These are phyloP conservation scores for Dactylorhiza incarnata DNA, from an alignment of 106 monocot genomes.

Conservation along the genomic window DNA sequence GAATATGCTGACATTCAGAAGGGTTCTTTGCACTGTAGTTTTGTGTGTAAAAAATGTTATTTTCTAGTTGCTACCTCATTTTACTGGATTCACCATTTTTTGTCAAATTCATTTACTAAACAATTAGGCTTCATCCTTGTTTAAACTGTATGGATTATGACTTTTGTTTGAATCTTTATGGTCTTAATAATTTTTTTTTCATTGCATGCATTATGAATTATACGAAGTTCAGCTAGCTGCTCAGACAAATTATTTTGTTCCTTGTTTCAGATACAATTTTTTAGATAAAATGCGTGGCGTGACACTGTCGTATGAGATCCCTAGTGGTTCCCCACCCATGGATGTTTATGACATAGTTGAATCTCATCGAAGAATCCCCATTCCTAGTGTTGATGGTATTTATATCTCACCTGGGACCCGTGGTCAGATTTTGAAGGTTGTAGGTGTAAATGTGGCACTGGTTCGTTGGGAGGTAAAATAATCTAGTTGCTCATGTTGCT, in stretches of 20 bases:
- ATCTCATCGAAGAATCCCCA: constrained; percentile 23
- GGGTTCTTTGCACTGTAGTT: neutral
- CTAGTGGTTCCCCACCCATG: constrained; percentile 19
- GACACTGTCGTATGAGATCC: constrained; percentile 37
- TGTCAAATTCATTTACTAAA: neutral
- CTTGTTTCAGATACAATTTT: constrained; percentile 62
- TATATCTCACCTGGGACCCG: constrained; percentile 46
- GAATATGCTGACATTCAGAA: neutral
- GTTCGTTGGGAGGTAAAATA: constrained; percentile 82
- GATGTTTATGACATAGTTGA: constrained; percentile 33
- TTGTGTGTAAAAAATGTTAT: neutral
- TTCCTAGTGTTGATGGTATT: constrained; percentile 69
- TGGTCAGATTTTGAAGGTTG: constrained; percentile 62
- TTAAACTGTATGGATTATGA: neutral
- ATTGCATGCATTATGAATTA: neutral
- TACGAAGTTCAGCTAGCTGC: neutral
- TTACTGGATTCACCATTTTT: neutral
- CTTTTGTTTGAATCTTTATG: neutral
- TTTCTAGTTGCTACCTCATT: neutral
- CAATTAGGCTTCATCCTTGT: neutral
- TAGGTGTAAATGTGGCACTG: constrained; percentile 49
- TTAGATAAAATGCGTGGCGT: constrained; percentile 62
- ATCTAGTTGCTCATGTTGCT: neutral
- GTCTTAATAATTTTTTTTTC: no score
- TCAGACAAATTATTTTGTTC: neutral